A percentile compares a stretch with the other conserved stretches of the same genome.
These are phyloP conservation scores for Brassica napus DNA, from an alignment of 345 rosid genomes.

Conservation along the genomic window DNA sequence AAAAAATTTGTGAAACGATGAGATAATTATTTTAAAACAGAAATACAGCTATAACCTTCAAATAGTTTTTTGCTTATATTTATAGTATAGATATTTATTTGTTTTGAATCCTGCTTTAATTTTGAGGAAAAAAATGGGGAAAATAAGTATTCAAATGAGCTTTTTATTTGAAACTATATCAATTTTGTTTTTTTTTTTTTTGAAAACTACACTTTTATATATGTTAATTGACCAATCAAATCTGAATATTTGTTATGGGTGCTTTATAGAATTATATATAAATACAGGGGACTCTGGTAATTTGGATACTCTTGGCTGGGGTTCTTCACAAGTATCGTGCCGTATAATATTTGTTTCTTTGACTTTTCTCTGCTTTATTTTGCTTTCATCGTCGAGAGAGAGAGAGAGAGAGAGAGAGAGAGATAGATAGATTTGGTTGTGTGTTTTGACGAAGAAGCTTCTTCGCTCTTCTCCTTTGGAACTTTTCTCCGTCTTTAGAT, in stretches of 20 bases:
- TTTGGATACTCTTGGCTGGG: not conserved
- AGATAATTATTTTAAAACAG: no score
- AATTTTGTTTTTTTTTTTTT: no score
- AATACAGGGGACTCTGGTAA: not conserved
- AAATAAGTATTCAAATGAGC: no score
- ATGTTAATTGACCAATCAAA: no score
- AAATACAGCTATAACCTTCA: no score
- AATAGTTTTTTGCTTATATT: no score
- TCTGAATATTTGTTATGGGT: not conserved
- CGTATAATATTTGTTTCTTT: constrained; percentile 34
- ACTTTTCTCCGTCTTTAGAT: not conserved
- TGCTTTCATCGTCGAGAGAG: constrained; percentile 21
- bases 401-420: constrained; percentile 26
- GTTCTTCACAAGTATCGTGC: constrained; percentile 21
- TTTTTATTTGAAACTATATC: no score
- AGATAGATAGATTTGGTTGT: constrained; percentile 22
- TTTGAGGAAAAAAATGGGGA: no score
- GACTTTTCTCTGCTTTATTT: not conserved
- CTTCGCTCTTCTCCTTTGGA: constrained; percentile 30
- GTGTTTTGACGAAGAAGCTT: constrained; percentile 30
- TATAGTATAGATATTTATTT: no score
- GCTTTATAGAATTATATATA: not conserved
- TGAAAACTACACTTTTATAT: no score
- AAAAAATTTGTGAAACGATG: no score
- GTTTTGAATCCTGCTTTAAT: no score